Evolutionary conservation across 192 early-diverging fungal genomes (phyloP), one percentile per base, ranked within the genome.

Genomic region (Mortierella claussenii): DNA sequence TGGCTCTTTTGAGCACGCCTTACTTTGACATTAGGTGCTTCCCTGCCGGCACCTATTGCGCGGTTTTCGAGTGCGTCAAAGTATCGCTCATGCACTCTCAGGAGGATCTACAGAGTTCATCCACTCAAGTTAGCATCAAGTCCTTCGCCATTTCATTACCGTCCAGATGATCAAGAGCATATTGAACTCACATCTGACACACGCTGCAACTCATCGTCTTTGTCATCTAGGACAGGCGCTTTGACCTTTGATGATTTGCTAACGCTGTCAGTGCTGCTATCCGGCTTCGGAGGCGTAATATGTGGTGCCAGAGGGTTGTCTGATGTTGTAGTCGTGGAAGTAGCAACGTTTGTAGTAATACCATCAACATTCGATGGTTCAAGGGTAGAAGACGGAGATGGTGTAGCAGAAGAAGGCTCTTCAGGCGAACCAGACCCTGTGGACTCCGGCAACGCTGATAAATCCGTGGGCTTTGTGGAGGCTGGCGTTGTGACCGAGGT

Each of bases 81-180:
- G 75, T 90, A 98, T 21, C 56, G 40, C 30, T 76, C 45, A 79
- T 97, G 95, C 10, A 97, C 81, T 12, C 81, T 45, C 31, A 80
- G 66, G 12, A 98, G 84, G 53, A 92, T 79, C 80, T 85, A 57
- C 6, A 26, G 11, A 20, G 20, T 11, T 40, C 10, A 9, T 55
- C 10, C 5, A 54, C 17, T 30, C 9, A 66, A 52, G 15, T 18
- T 46, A 40, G 30, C 15, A 45, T 45, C 43, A 45, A 45, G 43
- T n/a, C 15, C 15, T 40, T 10, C 15, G 15, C 15, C 37, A 45
- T 45, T n/a, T n/a, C 5, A 45, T 45, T n/a, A 11, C 40, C 17
- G 17, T 11, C 8, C 2, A 47, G 17, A 31, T 10, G 34, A 45
- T 20, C 12, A 53, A 52, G 42, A 67, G 13, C 17, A 6, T 12